Evolutionary conservation across 176 grass and related monocot genomes (phyloP).

Genomic region (Elaeis guineensis): DNA sequence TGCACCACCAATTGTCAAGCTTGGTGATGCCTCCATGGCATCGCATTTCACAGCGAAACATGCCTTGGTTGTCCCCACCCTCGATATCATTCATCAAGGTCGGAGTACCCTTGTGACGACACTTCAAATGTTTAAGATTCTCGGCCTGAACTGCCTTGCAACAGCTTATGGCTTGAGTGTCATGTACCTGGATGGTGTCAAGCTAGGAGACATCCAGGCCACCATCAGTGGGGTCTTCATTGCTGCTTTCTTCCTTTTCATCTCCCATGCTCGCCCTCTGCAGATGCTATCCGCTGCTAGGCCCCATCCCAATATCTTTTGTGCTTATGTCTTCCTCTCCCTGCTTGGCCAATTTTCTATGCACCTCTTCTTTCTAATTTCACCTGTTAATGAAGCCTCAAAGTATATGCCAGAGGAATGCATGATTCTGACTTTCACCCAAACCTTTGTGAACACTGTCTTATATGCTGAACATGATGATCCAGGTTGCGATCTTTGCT

Average conservation of each 20-base stretch:
- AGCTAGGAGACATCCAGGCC: slow-evolving; percentile 91
- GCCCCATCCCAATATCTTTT: slow-evolving; percentile 96
- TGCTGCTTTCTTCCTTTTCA: slow-evolving; percentile 98
- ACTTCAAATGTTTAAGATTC: slow-evolving; percentile 99
- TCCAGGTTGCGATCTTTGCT: slow-evolving; percentile 94
- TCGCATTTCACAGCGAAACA: slow-evolving; percentile 99
- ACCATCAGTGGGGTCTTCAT: slow-evolving; percentile 95
- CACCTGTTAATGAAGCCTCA: slow-evolving; percentile 77
- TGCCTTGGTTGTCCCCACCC: slow-evolving; percentile 79
- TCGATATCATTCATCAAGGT: slow-evolving; percentile 84
- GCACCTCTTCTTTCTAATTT: slow-evolving; percentile 80
- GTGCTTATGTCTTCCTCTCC: slow-evolving; percentile 79
- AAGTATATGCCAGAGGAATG: slow-evolving; percentile 97
- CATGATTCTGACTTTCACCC: slow-evolving; percentile 91
- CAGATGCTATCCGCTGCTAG: slow-evolving; percentile 65
- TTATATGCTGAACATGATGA: slow-evolving; percentile 99
- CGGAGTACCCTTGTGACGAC: slow-evolving; percentile 92
- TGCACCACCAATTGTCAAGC: slow-evolving; percentile 60
- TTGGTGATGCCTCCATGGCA: slow-evolving; percentile 98
- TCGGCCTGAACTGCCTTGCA: slow-evolving; percentile 95
- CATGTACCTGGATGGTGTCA: slow-evolving; percentile 98
- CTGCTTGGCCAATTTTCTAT: slow-evolving; percentile 96
- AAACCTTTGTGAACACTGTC: slow-evolving; percentile 98
- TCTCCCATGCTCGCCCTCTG: slow-evolving; percentile 90
- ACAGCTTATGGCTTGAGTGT: slow-evolving; percentile 95